Conservation (phyloP, 495 filamentous ascomycete species). For the Xylaria curta region DNA sequence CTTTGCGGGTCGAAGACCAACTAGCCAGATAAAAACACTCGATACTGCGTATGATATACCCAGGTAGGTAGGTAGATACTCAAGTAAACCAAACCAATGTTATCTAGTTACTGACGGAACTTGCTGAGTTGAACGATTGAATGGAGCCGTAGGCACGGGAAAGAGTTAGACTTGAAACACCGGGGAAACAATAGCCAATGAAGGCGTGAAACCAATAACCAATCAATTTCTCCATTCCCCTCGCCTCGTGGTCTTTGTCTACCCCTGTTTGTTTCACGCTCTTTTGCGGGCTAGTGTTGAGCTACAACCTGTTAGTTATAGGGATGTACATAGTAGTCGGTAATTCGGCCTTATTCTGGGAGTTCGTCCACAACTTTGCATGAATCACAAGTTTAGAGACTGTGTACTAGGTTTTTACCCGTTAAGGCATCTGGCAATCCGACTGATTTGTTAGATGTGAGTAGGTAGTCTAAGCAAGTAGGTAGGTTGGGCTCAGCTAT, state of each 20-base stretch:
- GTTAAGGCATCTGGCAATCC: neutral
- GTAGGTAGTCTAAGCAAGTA: neutral
- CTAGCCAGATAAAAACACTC: neutral
- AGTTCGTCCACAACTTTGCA: constrained; percentile 1
- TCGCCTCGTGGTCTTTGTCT: constrained; percentile 6
- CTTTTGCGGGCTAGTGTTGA: neutral
- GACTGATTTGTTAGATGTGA: neutral
- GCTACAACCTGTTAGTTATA: constrained; percentile 10
- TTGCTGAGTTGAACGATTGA: neutral
- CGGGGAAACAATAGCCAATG: constrained; percentile 3
- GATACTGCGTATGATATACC: neutral
- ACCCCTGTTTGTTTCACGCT: constrained; percentile 19
- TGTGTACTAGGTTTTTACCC: neutral
- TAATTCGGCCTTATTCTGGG: neutral
- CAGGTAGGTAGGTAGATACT: neutral
- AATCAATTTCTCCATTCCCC: constrained; percentile 8
- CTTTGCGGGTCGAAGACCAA: neutral
- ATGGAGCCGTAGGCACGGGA: neutral
- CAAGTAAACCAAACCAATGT: neutral
- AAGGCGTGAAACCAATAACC: neutral
- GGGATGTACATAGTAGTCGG: neutral
- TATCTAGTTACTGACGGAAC: neutral
- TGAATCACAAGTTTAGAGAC: neutral
- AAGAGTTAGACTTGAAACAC: constrained; percentile 21
- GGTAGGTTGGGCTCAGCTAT: neutral